Base-by-base conservation (phyloP, 345 rosid species). In the Streptanthus diversifolius region DNA sequence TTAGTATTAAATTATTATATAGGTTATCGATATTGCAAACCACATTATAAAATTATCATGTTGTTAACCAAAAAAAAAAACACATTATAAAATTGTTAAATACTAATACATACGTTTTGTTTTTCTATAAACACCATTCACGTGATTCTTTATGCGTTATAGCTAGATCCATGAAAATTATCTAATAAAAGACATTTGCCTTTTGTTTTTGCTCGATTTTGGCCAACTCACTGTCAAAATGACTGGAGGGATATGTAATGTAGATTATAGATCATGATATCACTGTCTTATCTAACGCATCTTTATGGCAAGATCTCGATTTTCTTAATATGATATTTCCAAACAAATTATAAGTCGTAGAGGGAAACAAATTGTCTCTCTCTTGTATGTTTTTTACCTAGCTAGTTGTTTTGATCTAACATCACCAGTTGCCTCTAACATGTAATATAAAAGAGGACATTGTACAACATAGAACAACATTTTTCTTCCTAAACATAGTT, bases 201-300 rank as follows among this genome's bases (percentile, higher is more conserved):
- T 58, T 66, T 36, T 56, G 56, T 41, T 54, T 62, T 18, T 48
- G 29, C 43, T 32, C 41, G 44, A 52, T 19, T 60, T 17, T 45
- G 60, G 61, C 27, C 56, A 53, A 41, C 51, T 29, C 69, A 40
- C 12, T 39, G 43, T 60, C 68, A 67, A 66, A 67, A 66, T 52
- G 73, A 74, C 59, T 55, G 8, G 35, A 60, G 45, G 17, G 36
- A 62, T 47, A 29, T 27, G 8, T 62, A 8, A 39, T 27, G 8
- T 62, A 18, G 24, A 52, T 30, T 12, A 40, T 39, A 18, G 53
- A 12, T 51, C 14, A 7, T 18, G 7, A 30, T 51, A 35, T 61
- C 61, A 10, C 36, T 51, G 14, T 60, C 75, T 59, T 60, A 59
- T 36, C 49, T 24, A 49, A 33, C 22, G 18, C 58, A 39, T 9